Base-by-base conservation (phyloP, 768 basidiomycete species). In the Dendrothele bispora region DNA sequence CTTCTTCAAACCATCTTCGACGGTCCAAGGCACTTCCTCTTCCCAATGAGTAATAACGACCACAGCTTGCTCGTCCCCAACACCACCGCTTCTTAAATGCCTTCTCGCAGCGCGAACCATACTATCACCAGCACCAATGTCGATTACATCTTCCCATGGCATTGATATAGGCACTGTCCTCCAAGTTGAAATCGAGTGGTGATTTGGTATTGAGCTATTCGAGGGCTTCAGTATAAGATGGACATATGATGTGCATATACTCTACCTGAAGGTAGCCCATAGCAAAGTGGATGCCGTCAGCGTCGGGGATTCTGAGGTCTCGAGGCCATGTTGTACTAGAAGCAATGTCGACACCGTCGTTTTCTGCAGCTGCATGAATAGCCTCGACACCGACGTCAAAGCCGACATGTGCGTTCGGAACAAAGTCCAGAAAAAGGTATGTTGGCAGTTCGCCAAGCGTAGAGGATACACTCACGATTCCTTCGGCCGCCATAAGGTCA, bases 321-420 rank as follows among this genome's bases (percentile, higher is more conserved):
- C 97, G 86, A 45, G 97, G 94, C 93, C 92, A 95, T 20, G 95
- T 98, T 1, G 97, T 94, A 46, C 97, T 97, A 24, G 92, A 95
- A 53, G 86, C 88, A 45, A 98, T 70, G 48, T 98, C 84, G 24
- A 98, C 73, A 12, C 93, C 95, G 61, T 99, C 95, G 62, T 88
- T 84, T 52, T 91, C 80, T n/a, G n/a, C n/a, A n/a, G n/a, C n/a
- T n/a, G 77, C 74, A 25, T 77, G 83, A 49, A 99, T 73, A 45
- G 87, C 71, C 17, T 69, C 63, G 8, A 82, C 80, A 57, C 93
- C 90, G 48, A 89, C 71, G 57, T 94, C 84, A 34, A 86, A 84
- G 21, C 95, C 97, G 48, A 99, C 84, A 58, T 95, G 75, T 7
- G 92, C 82, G 64, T 88, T 91, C 41, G 89, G 75, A 40, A 97